A percentile compares a stretch with the other conserved stretches of the same genome.
phyloP scores from a whole-genome alignment of 106 monocot genomes.

The Allium sativum region DNA sequence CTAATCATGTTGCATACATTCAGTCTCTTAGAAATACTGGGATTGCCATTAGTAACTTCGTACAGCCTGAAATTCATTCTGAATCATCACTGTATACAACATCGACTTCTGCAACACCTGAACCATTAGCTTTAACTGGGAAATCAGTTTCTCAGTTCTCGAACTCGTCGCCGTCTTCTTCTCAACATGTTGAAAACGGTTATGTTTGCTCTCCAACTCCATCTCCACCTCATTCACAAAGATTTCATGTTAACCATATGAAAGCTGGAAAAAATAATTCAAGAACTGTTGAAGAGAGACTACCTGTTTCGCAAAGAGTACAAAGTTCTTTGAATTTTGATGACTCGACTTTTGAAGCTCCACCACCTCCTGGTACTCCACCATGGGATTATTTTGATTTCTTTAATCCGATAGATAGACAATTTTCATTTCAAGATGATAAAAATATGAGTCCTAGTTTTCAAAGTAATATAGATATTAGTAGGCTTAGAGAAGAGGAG shows the following conservation, averaged over 20 bases:
- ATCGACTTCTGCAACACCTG: conserved; percentile 65
- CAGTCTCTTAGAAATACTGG: conserved; percentile 77
- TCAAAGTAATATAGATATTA: conserved; percentile 29
- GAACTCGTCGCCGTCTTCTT: conserved; percentile 51
- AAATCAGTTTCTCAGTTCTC: conserved; percentile 49
- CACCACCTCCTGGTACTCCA: conserved; percentile 22
- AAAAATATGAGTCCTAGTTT: conserved; percentile 7
- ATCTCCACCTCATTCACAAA: conserved; percentile 33
- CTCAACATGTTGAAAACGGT: conserved; percentile 31
- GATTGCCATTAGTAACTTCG: conserved; percentile 58
- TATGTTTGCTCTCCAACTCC: conserved; percentile 45
- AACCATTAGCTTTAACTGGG: conserved; percentile 34
- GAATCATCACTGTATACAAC: conserved; percentile 58
- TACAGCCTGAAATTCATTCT: conserved; percentile 35
- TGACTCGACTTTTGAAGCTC: conserved; percentile 25
- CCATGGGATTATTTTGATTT: conserved; percentile 89
- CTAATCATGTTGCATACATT: conserved; percentile 67
- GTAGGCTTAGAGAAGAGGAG: conserved; percentile 52
- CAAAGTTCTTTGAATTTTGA: conserved; percentile 25
- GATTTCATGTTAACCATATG: conserved; percentile 81
- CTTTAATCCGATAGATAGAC: conserved; percentile 60
- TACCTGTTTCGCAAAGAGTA: conserved; percentile 36
- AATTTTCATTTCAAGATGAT: conserved; percentile 49
- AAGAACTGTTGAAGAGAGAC: conserved; percentile 52
- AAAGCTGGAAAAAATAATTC: conserved; percentile 36